Evolutionary conservation across 2,329 filamentous ascomycete genomes (phyloP).

Genomic region (Stagonosporopsis vannaccii): DNA sequence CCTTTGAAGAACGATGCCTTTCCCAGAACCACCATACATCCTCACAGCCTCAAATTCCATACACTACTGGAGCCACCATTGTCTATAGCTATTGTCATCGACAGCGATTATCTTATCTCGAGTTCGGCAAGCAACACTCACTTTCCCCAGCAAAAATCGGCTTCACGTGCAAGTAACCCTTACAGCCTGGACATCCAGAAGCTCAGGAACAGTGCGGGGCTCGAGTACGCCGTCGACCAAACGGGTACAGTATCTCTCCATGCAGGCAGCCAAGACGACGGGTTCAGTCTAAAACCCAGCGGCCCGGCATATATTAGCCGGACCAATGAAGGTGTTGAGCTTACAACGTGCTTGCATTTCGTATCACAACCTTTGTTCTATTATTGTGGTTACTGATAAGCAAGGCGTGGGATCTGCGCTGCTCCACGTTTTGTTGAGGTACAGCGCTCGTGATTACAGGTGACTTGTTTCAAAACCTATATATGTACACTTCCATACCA

Average conservation of each 20-base stretch:
- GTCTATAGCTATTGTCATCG: background rate
- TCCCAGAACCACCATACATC: background rate
- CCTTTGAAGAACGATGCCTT: background rate
- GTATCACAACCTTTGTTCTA: background rate
- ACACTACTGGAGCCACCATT: no score
- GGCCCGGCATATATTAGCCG: background rate
- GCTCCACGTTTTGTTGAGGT: background rate
- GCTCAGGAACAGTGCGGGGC: conserved; percentile 8
- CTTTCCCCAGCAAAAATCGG: background rate
- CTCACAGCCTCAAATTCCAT: no score
- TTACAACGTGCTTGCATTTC: background rate
- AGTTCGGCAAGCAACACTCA: no score
- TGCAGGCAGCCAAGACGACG: background rate
- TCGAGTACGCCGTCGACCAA: background rate
- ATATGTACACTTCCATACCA: background rate
- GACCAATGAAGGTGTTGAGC: background rate
- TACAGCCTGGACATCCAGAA: background rate
- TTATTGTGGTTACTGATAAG: background rate
- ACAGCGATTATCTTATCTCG: background rate
- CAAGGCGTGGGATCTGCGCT: background rate
- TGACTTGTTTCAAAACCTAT: background rate
- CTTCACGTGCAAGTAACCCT: background rate
- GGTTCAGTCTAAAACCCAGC: background rate
- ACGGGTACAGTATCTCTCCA: background rate
- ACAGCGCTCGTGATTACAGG: background rate